These are phyloP conservation scores for Suhomyces wounanorum DNA, from an alignment of 1,139 yeast species.

Conservation along the genomic window DNA sequence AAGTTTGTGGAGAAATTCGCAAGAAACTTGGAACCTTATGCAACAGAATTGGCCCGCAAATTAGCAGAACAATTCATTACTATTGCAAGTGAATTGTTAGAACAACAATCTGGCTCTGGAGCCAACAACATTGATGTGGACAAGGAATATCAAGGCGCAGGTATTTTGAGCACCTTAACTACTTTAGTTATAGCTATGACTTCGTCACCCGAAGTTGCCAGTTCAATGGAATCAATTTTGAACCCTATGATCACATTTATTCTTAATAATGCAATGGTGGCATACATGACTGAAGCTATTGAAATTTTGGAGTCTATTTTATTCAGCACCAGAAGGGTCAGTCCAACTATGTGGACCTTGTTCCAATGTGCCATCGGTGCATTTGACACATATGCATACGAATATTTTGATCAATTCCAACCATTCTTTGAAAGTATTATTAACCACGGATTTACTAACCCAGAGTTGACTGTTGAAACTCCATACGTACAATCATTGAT, in stretches of 20 bases:
- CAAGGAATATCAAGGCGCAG: slow-evolving; percentile 56
- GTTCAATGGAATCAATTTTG: slow-evolving; percentile 41
- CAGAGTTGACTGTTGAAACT: slow-evolving; percentile 36
- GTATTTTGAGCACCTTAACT: slow-evolving; percentile 51
- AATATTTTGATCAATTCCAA: slow-evolving; percentile 51
- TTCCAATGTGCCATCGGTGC: slow-evolving; percentile 46
- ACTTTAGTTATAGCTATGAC: slow-evolving; percentile 57
- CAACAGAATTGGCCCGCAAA: slow-evolving; percentile 49
- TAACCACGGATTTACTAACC: slow-evolving; percentile 45
- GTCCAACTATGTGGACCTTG: slow-evolving; percentile 51
- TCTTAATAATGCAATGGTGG: slow-evolving; percentile 49
- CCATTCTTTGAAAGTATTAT: slow-evolving; percentile 53
- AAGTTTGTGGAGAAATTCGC: slow-evolving; percentile 57
- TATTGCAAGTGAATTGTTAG: slow-evolving; percentile 48
- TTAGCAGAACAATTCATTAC: slow-evolving; percentile 50
- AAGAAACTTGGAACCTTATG: slow-evolving; percentile 56
- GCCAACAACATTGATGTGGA: slow-evolving; percentile 35
- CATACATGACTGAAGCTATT: slow-evolving; percentile 49
- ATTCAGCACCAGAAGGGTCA: slow-evolving; percentile 41
- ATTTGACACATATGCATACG: slow-evolving; percentile 56
- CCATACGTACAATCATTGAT: slow-evolving; percentile 44
- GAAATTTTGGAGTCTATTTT: slow-evolving; percentile 54
- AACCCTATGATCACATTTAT: slow-evolving; percentile 47
- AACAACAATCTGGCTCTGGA: slow-evolving; percentile 26
- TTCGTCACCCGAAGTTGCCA: slow-evolving; percentile 47